Conservation (phyloP, 1,139 yeast genomes). For the Hyphopichia wangnamkhiaoensis region DNA sequence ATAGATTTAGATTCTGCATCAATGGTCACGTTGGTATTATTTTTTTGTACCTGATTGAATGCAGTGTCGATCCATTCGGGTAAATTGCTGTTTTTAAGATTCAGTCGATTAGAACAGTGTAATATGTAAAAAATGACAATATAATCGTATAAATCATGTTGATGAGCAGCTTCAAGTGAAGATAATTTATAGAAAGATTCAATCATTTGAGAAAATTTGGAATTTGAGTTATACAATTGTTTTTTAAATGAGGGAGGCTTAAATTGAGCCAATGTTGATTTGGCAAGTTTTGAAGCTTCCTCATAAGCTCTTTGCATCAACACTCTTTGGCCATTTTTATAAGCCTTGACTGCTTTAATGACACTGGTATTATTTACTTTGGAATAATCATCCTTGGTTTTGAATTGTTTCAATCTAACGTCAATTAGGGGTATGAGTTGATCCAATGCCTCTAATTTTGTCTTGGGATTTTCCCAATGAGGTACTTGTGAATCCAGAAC, state of each 20-base stretch:
- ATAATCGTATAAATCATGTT: constrained; percentile 2
- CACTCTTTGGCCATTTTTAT: background rate
- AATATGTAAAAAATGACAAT: constrained; percentile 1
- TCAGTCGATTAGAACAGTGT: background rate
- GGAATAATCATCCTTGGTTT: background rate
- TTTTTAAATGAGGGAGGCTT: background rate
- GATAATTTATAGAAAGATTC: background rate
- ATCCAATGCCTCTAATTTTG: background rate
- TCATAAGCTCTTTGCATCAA: background rate
- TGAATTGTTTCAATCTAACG: background rate
- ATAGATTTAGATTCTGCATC: background rate
- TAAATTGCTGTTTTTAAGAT: too few relatives aligned
- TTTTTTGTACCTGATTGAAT: background rate
- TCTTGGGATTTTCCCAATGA: background rate
- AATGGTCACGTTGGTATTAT: too few relatives aligned
- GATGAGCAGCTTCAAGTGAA: background rate
- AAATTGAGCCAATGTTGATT: background rate
- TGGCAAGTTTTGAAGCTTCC: background rate
- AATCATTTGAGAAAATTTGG: background rate
- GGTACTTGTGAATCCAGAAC: background rate
- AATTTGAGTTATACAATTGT: background rate
- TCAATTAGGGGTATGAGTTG: background rate
- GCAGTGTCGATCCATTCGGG: background rate
- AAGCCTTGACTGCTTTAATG: background rate
- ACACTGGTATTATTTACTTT: background rate